Evolutionary conservation across 768 basidiomycete genomes (phyloP).

Genomic region (Suillus americanus): DNA sequence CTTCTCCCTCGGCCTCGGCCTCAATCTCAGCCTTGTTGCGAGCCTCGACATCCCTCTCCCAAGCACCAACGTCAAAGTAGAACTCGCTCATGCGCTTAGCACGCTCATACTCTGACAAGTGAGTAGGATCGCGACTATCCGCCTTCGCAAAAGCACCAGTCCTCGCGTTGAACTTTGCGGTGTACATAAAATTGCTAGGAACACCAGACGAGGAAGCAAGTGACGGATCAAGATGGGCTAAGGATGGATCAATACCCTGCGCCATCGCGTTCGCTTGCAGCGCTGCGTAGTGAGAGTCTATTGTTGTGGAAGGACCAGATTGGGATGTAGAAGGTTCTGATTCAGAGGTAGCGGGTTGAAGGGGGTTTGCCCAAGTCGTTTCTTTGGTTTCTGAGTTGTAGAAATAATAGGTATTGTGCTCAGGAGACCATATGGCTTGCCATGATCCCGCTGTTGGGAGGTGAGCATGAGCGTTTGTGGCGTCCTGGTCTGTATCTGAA

Average conservation of each 20-base stretch:
- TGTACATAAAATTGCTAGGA: slow-evolving; percentile 42
- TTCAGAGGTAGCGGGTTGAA: slow-evolving; percentile 40
- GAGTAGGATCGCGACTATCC: slow-evolving; percentile 70
- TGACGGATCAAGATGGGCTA: slow-evolving; percentile 79
- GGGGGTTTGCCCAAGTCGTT: slow-evolving; percentile 84
- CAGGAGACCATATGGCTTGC: slow-evolving; percentile 81
- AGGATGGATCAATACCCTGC: slow-evolving; percentile 80
- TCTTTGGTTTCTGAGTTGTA: slow-evolving; percentile 72
- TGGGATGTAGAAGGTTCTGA: slow-evolving; percentile 16
- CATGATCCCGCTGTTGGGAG: slow-evolving; percentile 43
- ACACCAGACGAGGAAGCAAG: slow-evolving; percentile 40
- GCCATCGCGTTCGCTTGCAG: slow-evolving; percentile 71
- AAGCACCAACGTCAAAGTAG: slow-evolving; percentile 81
- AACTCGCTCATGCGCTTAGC: slow-evolving; percentile 81
- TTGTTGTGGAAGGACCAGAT: slow-evolving; percentile 22
- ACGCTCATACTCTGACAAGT: slow-evolving; percentile 79
- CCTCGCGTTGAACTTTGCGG: slow-evolving; percentile 80
- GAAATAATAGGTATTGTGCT: slow-evolving; percentile 84
- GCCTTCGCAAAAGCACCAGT: slow-evolving; percentile 72
- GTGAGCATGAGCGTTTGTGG: slow-evolving; percentile 13
- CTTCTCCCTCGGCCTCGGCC: slow-evolving; percentile 49
- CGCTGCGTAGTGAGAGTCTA: slow-evolving; percentile 43
- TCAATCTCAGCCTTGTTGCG: slow-evolving; percentile 36
- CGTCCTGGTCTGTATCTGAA: slow-evolving; percentile 5
- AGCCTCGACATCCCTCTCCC: slow-evolving; percentile 69